A percentile compares a stretch with the other conserved stretches of the same genome.
Conservation (phyloP, 805 yeast genomes). For the Ogataea pilisensis region DNA sequence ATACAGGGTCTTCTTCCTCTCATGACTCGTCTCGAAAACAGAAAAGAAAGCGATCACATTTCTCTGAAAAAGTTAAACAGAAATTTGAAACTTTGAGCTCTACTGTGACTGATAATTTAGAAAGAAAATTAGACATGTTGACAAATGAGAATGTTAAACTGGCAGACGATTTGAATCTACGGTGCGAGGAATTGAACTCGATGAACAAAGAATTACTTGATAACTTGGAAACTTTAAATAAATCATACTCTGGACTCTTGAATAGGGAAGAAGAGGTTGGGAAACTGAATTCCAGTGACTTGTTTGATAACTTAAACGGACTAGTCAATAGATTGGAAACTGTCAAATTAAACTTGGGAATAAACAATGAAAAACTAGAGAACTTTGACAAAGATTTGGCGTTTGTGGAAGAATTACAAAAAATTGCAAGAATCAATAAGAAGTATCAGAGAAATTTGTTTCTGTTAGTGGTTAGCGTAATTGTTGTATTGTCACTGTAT, state of each 20-base stretch:
- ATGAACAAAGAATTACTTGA: conserved; percentile 27
- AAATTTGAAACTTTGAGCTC: conserved; percentile 27
- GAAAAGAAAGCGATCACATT: background rate
- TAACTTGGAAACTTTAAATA: conserved; percentile 26
- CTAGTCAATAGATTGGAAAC: conserved; percentile 24
- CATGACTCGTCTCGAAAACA: background rate
- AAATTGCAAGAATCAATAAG: conserved; percentile 10
- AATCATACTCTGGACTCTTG: conserved; percentile 27
- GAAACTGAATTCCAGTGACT: conserved; percentile 16
- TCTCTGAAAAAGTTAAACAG: conserved; percentile 19
- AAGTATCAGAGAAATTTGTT: conserved; percentile 11
- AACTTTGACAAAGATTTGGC: conserved; percentile 17
- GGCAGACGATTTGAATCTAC: conserved; percentile 22
- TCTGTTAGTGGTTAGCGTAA: conserved; percentile 4
- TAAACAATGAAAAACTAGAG: conserved; percentile 21
- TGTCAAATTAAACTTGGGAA: conserved; percentile 18
- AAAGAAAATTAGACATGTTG: conserved; percentile 22
- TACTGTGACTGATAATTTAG: conserved; percentile 21
- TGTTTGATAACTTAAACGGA: conserved; percentile 27
- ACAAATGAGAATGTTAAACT: conserved; percentile 28
- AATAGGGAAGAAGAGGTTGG: conserved; percentile 24
- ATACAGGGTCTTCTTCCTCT: background rate
- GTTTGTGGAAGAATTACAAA: conserved; percentile 17
- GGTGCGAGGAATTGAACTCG: conserved; percentile 25
- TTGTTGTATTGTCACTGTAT: conserved; percentile 9